A percentile compares a stretch with the other conserved stretches of the same genome.
These are phyloP conservation scores for Kernera saxatilis DNA, from an alignment of 345 rosid species.

Conservation along the genomic window DNA sequence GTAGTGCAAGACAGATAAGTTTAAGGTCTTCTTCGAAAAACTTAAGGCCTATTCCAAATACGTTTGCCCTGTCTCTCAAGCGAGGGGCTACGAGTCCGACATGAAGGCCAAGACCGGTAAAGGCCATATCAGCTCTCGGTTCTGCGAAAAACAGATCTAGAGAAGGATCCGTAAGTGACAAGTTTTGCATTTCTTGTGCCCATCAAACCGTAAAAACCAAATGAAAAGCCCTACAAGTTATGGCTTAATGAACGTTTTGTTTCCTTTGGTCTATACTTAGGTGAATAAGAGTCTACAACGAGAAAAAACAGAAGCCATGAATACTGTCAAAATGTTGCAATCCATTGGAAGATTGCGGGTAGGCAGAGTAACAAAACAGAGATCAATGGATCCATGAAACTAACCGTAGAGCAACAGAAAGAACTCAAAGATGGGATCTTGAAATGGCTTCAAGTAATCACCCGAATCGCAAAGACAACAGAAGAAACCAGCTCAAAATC, in stretches of 20 bases:
- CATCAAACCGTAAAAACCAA: background rate
- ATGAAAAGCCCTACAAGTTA: background rate
- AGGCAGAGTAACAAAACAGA: background rate
- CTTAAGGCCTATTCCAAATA: background rate
- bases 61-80: background rate
- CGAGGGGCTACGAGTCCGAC: background rate
- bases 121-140: background rate
- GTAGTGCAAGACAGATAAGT: constrained; percentile 12
- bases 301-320: constrained; percentile 2
- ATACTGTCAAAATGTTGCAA: background rate
- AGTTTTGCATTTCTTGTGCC: background rate
- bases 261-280: background rate
- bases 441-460: background rate
- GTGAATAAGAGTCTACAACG: background rate
- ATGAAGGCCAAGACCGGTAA: constrained; percentile 16
- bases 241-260: background rate
- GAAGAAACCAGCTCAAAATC: background rate
- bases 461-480: background rate
- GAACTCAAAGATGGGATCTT: constrained; percentile 8
- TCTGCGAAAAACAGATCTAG: background rate
- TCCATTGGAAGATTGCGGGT: background rate
- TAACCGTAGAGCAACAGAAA: background rate
- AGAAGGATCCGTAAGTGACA: background rate
- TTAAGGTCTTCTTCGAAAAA: background rate
- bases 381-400: background rate